A percentile compares a stretch with the other conserved stretches of the same genome.
Evolutionary conservation across 306 rosid genomes (phyloP).

Genomic region (Cucurbita argyrosperma): DNA sequence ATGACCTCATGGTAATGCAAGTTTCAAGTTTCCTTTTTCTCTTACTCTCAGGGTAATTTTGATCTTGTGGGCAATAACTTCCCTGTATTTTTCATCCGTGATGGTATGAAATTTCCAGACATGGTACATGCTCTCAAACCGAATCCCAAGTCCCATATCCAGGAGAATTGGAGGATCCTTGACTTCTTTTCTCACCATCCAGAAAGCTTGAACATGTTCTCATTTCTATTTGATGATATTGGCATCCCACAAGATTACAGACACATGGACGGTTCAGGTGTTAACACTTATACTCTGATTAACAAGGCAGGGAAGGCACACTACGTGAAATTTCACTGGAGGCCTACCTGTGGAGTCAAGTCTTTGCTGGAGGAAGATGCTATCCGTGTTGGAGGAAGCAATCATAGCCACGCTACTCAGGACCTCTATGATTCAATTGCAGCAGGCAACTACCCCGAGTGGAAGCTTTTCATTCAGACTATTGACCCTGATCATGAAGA

Average conservation of each 20-base stretch:
- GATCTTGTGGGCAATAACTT: constrained; percentile 90
- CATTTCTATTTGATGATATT: constrained; percentile 68
- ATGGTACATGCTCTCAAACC: constrained; percentile 88
- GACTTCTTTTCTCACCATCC: constrained; percentile 93
- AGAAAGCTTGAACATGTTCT: constrained; percentile 79
- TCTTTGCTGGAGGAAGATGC: constrained; percentile 76
- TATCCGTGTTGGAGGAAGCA: constrained; percentile 69
- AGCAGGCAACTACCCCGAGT: constrained; percentile 95
- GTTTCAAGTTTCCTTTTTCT: constrained; percentile 1
- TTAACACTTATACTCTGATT: constrained; percentile 68
- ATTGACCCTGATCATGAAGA: constrained; percentile 90
- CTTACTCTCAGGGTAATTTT: constrained; percentile 62
- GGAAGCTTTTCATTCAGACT: constrained; percentile 82
- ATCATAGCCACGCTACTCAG: constrained; percentile 93
- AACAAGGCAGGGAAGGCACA: constrained; percentile 62
- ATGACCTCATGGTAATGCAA: neutral
- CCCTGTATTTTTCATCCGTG: constrained; percentile 74
- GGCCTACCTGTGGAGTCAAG: constrained; percentile 68
- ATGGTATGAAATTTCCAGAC: constrained; percentile 89
- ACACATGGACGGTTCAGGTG: constrained; percentile 95
- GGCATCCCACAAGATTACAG: constrained; percentile 88
- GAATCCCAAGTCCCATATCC: constrained; percentile 86
- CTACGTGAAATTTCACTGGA: constrained; percentile 90
- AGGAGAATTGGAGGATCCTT: constrained; percentile 79
- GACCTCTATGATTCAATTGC: constrained; percentile 87